Evolutionary conservation across 768 basidiomycete species (phyloP).

Genomic region (Phanerodontia chrysosporium): DNA sequence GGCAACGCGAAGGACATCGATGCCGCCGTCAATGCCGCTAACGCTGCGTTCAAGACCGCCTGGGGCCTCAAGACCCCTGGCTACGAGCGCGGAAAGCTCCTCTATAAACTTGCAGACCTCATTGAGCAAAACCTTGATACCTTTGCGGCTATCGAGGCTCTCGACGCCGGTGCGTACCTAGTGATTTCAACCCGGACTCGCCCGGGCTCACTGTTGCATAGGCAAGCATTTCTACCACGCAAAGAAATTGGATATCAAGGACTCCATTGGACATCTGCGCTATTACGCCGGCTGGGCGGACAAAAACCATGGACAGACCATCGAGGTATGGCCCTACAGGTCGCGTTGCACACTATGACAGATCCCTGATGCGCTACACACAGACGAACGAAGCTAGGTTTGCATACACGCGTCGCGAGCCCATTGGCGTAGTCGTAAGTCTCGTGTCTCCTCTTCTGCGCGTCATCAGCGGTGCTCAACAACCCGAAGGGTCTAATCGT

Average conservation of each 20-base stretch:
- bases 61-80: conserved; percentile 54
- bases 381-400: conserved; percentile 49
- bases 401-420: conserved; percentile 67
- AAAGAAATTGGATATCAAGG: conserved; percentile 44
- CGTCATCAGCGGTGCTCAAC: not conserved
- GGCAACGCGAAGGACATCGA: conserved; percentile 42
- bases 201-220: conserved; percentile 8
- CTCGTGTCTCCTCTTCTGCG: not conserved
- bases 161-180: conserved; percentile 43
- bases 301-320: conserved; percentile 53
- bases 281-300: conserved; percentile 93
- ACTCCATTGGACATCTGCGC: conserved; percentile 45
- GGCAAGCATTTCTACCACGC: conserved; percentile 52
- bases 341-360: not conserved
- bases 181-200: not conserved
- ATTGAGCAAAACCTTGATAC: conserved; percentile 45
- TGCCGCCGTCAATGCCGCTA: conserved; percentile 38
- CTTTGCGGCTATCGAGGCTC: conserved; percentile 47
- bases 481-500: conserved; percentile 37
- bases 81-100: conserved; percentile 33
- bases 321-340: conserved; percentile 24
- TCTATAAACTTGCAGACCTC: conserved; percentile 47
- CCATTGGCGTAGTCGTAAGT: conserved; percentile 47
- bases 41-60: conserved; percentile 32
- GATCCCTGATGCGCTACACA: not conserved